Percentiles rank a stretch among this genome's conserved stretches.
Evolutionary conservation across 768 basidiomycete genomes (phyloP).

Genomic region (Lentinula raphanica): DNA sequence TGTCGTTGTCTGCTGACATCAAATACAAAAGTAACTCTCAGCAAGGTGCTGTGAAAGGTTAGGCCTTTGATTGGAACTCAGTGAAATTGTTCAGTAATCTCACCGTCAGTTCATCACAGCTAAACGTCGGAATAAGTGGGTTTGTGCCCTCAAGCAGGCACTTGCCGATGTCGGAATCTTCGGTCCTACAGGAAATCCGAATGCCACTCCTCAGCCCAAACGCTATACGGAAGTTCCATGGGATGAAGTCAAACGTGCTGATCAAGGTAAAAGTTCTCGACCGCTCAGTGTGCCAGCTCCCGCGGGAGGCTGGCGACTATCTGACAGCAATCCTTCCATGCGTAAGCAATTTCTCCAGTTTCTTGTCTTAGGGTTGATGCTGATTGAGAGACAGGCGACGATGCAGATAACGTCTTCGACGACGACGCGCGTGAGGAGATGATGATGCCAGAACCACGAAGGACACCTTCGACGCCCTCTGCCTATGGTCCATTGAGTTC

Average conservation of each 20-base stretch:
- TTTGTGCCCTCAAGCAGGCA: conserved; percentile 76
- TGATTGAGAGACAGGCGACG: not conserved
- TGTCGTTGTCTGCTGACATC: conserved; percentile 75
- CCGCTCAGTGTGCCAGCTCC: conserved; percentile 23
- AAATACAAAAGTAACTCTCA: conserved; percentile 89
- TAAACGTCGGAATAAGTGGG: conserved; percentile 86
- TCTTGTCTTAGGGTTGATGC: not conserved
- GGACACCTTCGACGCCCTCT: not conserved
- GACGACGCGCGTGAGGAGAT: conserved; percentile 37
- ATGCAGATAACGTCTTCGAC: conserved; percentile 41
- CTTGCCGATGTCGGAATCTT: conserved; percentile 68
- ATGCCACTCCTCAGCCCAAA: conserved; percentile 45
- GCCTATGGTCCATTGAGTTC: not conserved
- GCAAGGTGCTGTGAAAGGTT: conserved; percentile 67
- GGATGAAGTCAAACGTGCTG: conserved; percentile 47
- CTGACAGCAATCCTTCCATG: conserved; percentile 47
- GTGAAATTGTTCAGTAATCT: not conserved
- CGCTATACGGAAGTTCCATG: conserved; percentile 73
- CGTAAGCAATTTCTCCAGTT: conserved; percentile 25
- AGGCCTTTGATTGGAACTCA: conserved; percentile 10
- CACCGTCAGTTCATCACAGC: conserved; percentile 31
- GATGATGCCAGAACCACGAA: conserved; percentile 20
- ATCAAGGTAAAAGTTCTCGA: conserved; percentile 21
- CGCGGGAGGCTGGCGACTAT: conserved; percentile 43
- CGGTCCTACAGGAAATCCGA: conserved; percentile 50